Base-by-base conservation (phyloP, 768 basidiomycete genomes). In the Mycena rebaudengoi region DNA sequence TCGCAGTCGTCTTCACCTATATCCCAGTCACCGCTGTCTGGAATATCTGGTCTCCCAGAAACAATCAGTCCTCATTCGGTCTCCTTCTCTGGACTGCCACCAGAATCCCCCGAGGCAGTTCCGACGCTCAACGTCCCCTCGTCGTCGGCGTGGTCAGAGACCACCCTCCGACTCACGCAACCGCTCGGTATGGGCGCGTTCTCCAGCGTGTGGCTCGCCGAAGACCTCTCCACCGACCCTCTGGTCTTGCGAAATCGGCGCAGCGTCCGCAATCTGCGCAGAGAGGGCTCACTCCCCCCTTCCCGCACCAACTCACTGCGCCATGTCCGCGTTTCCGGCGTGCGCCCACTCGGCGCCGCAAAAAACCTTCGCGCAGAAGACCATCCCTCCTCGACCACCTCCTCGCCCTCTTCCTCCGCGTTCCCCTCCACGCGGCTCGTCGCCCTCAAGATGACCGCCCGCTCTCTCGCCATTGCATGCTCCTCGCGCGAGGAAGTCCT, bases 151-250 rank as follows among this genome's bases (percentile, higher is more conserved):
- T 48, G 67, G n/a, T 45, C 71, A 56, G 66, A 69, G 3, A 72
- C 78, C n/a, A 74, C 80, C 18, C 77, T 89, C 18, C 78, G 78
- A 21, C 84, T 93, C 8, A 67, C 86, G 29, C 80, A 79, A 2
- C 75, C 80, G 4, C 81, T 94, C 3, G 92, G 92, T 21, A 84
- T 86, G 33, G 92, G 92, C 40, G 85, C 91, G 1, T 94, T 94
- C 74, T 89, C 87, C 46, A 83, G 82, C 48, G 92, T 94, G 14
- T 93, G 91, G 89, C 83, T 91, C 7, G 91, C 90, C 2, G 80
- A 83, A 44, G 85, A 86, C 67, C 74, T 85, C 10, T 83, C 83
- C 13, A 74, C 73, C 11, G 76, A 82, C 40, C 80, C 84, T 3
- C 76, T 85, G n/a, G 73, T 81, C 11, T 74, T 82, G 50, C 73